Conservation (phyloP, 2,329 filamentous ascomycete species). For the Calonectria henricotiae region DNA sequence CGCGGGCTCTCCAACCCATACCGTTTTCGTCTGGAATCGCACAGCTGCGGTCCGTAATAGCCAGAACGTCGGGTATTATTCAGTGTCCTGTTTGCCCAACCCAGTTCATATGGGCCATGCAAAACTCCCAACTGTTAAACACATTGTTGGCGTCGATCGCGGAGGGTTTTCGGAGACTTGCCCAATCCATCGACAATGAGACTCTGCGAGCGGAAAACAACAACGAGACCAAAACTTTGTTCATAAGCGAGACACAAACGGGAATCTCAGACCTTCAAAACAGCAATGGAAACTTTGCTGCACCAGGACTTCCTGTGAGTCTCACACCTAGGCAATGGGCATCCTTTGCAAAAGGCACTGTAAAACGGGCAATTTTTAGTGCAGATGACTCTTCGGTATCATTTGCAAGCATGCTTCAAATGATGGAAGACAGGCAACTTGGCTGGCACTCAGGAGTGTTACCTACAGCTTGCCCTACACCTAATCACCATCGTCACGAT, state of each 20-base stretch:
- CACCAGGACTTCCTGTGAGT: slow-evolving; percentile 34
- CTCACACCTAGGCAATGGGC: slow-evolving; percentile 46
- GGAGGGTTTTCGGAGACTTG: slow-evolving; percentile 48
- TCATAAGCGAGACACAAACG: slow-evolving; percentile 36
- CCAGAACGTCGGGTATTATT: slow-evolving; percentile 40
- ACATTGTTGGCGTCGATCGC: slow-evolving; percentile 49
- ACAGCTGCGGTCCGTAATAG: slow-evolving; percentile 42
- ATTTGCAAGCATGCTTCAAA: slow-evolving; percentile 41
- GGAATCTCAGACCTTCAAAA: neutral
- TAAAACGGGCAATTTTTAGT: slow-evolving; percentile 47
- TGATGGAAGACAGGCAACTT: slow-evolving; percentile 50
- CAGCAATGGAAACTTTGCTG: neutral
- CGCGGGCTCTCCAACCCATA: slow-evolving; percentile 43
- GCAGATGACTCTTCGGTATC: slow-evolving; percentile 2
- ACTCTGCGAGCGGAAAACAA: slow-evolving; percentile 40
- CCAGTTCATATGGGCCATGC: slow-evolving; percentile 51
- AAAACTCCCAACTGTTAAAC: slow-evolving; percentile 50
- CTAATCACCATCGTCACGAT: too few relatives aligned
- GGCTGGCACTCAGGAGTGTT: slow-evolving; percentile 47
- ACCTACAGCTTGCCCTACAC: neutral
- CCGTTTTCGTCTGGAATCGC: slow-evolving; percentile 44
- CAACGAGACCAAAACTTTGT: slow-evolving; percentile 41
- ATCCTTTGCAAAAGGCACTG: slow-evolving; percentile 41
- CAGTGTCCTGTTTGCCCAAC: slow-evolving; percentile 48
- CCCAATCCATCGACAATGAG: slow-evolving; percentile 46